These are phyloP conservation scores for Phytophthora foliorum DNA, from an alignment of 352 stramenopile species.

Conservation along the genomic window DNA sequence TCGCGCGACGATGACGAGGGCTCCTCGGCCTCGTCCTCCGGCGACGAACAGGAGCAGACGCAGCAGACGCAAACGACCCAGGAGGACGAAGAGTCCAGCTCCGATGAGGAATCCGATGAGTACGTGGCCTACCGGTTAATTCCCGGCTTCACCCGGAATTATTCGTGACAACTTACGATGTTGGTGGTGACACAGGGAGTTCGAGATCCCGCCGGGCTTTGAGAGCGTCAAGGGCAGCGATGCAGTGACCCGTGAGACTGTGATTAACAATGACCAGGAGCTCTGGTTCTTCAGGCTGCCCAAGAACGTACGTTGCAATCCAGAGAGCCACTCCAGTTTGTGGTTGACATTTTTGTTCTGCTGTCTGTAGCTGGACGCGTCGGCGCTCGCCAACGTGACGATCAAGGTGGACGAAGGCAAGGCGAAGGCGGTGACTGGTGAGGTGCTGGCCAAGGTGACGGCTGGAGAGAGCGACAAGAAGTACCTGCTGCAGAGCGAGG, in stretches of 20 bases:
- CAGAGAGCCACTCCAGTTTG: not conserved
- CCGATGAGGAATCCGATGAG: conserved; percentile 67
- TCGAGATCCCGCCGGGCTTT: conserved; percentile 82
- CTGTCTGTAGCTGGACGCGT: conserved; percentile 67
- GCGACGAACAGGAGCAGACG: conserved; percentile 43
- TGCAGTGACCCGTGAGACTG: conserved; percentile 64
- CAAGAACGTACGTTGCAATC: conserved; percentile 66
- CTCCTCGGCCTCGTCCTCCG: conserved; percentile 49
- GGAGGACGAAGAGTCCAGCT: conserved; percentile 46
- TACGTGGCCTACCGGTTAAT: conserved; percentile 29
- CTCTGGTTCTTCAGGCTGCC: conserved; percentile 91
- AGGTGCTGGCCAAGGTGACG: conserved; percentile 54
- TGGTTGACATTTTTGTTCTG: conserved; percentile 21
- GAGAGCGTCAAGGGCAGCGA: conserved; percentile 70
- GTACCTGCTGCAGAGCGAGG: conserved; percentile 70
- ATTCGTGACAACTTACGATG: conserved; percentile 22
- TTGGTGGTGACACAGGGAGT: conserved; percentile 56
- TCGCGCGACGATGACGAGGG: conserved; percentile 44
- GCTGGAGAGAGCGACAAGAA: conserved; percentile 48
- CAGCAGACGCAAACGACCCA: conserved; percentile 21
- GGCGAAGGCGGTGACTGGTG: conserved; percentile 31
- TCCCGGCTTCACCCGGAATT: conserved; percentile 4
- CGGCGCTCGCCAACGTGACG: conserved; percentile 70
- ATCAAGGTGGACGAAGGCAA: conserved; percentile 65
- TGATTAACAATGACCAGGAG: conserved; percentile 79